phyloP scores from a whole-genome alignment of 2,329 filamentous ascomycete genomes.

The Ophiostoma ips region DNA sequence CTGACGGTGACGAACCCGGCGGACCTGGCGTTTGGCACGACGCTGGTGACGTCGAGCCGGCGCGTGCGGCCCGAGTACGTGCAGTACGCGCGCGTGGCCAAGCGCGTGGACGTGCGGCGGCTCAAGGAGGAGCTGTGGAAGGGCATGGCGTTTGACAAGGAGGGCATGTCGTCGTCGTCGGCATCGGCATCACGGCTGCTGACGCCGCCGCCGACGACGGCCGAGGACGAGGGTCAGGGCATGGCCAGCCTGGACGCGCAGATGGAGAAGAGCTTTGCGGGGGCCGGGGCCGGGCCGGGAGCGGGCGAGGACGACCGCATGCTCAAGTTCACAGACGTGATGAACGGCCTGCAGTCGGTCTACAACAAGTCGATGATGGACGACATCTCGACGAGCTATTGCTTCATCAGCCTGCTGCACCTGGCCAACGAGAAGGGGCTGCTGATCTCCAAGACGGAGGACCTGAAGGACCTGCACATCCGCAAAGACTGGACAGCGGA shows the following conservation, averaged over 20 bases:
- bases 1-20: conserved; percentile 30
- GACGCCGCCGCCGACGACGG: conserved; percentile 11
- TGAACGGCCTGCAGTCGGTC: conserved; percentile 75
- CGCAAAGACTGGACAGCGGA: conserved; percentile 49
- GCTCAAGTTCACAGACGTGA: conserved; percentile 79
- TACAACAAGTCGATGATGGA: conserved; percentile 78
- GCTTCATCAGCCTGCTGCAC: conserved; percentile 88
- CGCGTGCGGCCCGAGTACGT: conserved; percentile 54
- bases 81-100: conserved; percentile 55
- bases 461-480: conserved; percentile 45
- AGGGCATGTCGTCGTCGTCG: no score
- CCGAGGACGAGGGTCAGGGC: background rate
- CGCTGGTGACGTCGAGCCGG: conserved; percentile 50
- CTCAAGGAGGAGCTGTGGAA: conserved; percentile 60
- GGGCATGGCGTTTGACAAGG: conserved; percentile 43
- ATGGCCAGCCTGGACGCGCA: conserved; percentile 2
- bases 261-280: conserved; percentile 8
- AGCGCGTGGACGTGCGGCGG: conserved; percentile 56
- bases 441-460: conserved; percentile 51
- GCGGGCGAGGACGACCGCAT: conserved; percentile 30
- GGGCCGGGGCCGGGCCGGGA: background rate
- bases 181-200: conserved; percentile 19
- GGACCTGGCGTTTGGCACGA: conserved; percentile 46
- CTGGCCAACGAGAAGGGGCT: conserved; percentile 88
- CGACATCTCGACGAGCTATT: conserved; percentile 85